Base-by-base conservation (phyloP, 2,329 filamentous ascomycete species). In the Colletotrichum tanaceti region DNA sequence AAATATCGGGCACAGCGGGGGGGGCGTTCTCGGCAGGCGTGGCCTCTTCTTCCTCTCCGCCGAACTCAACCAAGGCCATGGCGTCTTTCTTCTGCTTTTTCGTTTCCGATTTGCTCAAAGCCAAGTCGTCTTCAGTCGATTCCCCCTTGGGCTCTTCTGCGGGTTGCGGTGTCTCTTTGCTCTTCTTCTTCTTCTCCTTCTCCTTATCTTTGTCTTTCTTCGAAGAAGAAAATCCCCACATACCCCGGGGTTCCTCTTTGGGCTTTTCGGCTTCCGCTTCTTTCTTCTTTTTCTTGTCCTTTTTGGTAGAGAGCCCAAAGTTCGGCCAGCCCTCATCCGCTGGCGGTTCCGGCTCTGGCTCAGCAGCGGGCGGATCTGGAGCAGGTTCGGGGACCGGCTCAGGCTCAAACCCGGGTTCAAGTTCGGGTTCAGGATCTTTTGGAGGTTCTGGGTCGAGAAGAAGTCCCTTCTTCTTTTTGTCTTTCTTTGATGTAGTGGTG, bases 1-100 rank as follows among this genome's bases (percentile, higher is more conserved):
- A 72, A 69, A 77, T 66, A 46, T 75, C 77, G 13, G 77, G 74
- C 13, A 65, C 77, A 49, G 73, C 72, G 43, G 73, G 72, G 50
- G 74, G 75, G 38, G 72, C 74, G 39, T 77, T 75, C 28, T 74
- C 70, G 18, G 70, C 66, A 14, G 71, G 70, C 9, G 74, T 70
- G 52, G 73, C 72, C 24, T 71, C 68, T 16, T 77, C 79, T 22
- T 67, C 58, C 18, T 44, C 64, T 10, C 43, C 64, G 71, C 75
- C 79, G 57, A 79, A 74, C 44, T 79, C 78, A 67, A 79, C 79
- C 66, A 81, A 74, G 61, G 81, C 76, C 70, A 76, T 70, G 55
- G 76, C 57, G 41, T 71, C 68, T 32, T 71, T 77, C 64, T 81
- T 82, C 70, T 82, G 84, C 65, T 81, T 81, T 75, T 87, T 86